phyloP scores from a whole-genome alignment of 2,329 filamentous ascomycete genomes.

The Amauroascus verrucosus region DNA sequence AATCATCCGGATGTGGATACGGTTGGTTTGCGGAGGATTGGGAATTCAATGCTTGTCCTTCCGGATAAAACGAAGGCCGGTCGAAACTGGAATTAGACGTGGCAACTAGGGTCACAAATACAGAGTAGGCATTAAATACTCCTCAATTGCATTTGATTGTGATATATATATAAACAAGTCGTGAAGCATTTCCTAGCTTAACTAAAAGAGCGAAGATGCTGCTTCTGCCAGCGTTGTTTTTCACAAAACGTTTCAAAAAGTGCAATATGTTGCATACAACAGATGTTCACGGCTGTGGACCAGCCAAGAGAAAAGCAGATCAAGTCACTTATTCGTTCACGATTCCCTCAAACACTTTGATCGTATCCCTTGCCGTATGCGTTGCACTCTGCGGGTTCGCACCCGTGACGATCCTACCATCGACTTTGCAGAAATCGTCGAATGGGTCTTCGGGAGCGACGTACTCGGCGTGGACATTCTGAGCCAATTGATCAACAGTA shows the following conservation, averaged over 20 bases:
- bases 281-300: background rate
- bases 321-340: constrained; percentile 13
- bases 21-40: constrained; percentile 23
- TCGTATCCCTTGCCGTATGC: constrained; percentile 32
- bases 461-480: constrained; percentile 12
- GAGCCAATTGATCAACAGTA: constrained; percentile 16
- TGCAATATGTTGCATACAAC: background rate
- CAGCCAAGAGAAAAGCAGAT: background rate
- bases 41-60: constrained; percentile 18
- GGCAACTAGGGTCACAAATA: no score
- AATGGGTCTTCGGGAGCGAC: constrained; percentile 13
- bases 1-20: constrained; percentile 22
- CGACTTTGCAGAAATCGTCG: constrained; percentile 17
- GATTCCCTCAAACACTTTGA: constrained; percentile 30
- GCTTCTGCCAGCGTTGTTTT: background rate
- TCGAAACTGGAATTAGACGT: background rate
- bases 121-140: no score
- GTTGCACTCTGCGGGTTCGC: constrained; percentile 35
- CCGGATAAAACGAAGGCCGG: background rate
- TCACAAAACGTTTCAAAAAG: no score
- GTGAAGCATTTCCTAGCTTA: background rate
- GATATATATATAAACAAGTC: background rate
- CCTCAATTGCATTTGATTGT: background rate
- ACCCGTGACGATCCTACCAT: constrained; percentile 30
- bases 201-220: background rate